These are phyloP conservation scores for Suhomyces bokatorum DNA, from an alignment of 1,139 yeast species.

Conservation along the genomic window DNA sequence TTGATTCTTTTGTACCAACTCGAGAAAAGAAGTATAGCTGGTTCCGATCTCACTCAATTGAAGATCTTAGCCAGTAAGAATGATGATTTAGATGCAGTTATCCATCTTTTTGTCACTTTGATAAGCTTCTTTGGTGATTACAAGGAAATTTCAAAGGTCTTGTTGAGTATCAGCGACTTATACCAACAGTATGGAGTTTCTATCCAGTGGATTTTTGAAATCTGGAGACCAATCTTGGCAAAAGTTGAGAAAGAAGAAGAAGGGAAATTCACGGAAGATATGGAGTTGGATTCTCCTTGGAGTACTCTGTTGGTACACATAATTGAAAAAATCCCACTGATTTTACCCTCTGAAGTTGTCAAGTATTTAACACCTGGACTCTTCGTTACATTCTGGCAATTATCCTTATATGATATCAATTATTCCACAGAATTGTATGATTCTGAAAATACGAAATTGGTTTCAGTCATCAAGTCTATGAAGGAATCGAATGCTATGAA, in stretches of 20 bases:
- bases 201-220: constrained; percentile 70
- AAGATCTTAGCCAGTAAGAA: constrained; percentile 70
- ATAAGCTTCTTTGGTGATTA: constrained; percentile 51
- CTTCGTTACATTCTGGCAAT: constrained; percentile 70
- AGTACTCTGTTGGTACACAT: constrained; percentile 19
- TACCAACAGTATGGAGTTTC: constrained; percentile 52
- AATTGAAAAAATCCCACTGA: constrained; percentile 17
- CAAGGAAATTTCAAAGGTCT: constrained; percentile 33
- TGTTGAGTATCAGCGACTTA: constrained; percentile 51
- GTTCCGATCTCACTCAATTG: constrained; percentile 46
- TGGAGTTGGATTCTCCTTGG: constrained; percentile 16
- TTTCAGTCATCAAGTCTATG: constrained; percentile 32
- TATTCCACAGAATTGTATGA: constrained; percentile 55
- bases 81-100: constrained; percentile 69
- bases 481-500: constrained; percentile 33
- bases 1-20: constrained; percentile 63
- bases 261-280: constrained; percentile 5
- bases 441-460: constrained; percentile 43
- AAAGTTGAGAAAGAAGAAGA: neutral
- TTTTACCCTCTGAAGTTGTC: constrained; percentile 8
- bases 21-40: constrained; percentile 42
- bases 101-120: constrained; percentile 64
- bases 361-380: constrained; percentile 28
- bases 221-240: constrained; percentile 63
- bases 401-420: constrained; percentile 72